These are phyloP conservation scores for Candida piceae DNA, from an alignment of 805 yeast species.

Conservation along the genomic window DNA sequence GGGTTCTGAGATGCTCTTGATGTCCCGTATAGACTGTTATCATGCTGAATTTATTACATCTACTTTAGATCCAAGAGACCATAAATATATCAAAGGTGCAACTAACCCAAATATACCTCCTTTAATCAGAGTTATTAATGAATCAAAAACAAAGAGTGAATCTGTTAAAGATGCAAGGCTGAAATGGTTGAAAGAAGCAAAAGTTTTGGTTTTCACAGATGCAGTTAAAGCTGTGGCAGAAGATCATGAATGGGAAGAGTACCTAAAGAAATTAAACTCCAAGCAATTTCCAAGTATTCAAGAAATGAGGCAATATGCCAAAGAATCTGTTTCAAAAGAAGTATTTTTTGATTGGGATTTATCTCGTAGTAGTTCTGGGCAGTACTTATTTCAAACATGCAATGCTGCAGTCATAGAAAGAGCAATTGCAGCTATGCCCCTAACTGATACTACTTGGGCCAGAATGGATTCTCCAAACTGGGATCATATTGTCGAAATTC, in stretches of 20 bases:
- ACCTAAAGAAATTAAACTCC: conserved; percentile 4
- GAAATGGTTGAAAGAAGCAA: conserved; percentile 41
- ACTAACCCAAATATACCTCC: conserved; percentile 33
- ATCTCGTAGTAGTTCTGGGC: conserved; percentile 55
- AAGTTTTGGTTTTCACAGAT: conserved; percentile 44
- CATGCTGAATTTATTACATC: conserved; percentile 47
- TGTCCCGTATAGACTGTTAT: conserved; percentile 60
- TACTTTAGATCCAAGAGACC: conserved; percentile 52
- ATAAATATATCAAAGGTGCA: conserved; percentile 49
- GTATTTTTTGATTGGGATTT: conserved; percentile 55
- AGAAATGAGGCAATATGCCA: conserved; percentile 14
- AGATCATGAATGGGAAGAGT: conserved; percentile 12
- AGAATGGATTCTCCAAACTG: conserved; percentile 58
- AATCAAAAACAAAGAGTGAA: conserved; percentile 38
- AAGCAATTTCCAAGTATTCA: conserved; percentile 18
- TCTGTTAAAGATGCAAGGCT: conserved; percentile 33
- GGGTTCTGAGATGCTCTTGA: conserved; percentile 52
- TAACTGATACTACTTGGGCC: conserved; percentile 56
- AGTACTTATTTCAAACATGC: conserved; percentile 44
- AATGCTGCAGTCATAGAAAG: conserved; percentile 52
- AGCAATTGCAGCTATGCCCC: conserved; percentile 50
- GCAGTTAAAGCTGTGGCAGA: conserved; percentile 36
- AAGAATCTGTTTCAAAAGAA: conserved; percentile 25
- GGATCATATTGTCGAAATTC: conserved; percentile 43
- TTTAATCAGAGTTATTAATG: conserved; percentile 39